These are phyloP conservation scores for Limtongozyma cylindracea DNA, from an alignment of 805 yeast genomes.

Conservation along the genomic window DNA sequence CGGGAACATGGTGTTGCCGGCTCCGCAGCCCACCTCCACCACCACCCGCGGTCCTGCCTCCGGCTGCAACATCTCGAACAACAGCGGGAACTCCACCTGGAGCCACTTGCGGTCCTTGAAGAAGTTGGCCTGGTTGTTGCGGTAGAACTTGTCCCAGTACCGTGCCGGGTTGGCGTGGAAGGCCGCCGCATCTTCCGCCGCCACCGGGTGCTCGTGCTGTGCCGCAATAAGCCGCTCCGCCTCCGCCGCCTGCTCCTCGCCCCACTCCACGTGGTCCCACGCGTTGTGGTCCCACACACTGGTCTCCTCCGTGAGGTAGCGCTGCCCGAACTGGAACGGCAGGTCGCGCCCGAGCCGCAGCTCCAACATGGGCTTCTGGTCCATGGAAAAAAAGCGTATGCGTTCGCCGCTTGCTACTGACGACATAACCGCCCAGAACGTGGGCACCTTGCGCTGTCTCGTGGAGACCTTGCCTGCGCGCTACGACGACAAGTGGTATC, in stretches of 20 bases:
- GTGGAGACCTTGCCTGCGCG: slow-evolving; percentile 23
- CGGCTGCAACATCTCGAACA: slow-evolving; percentile 60
- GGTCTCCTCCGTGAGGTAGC: slow-evolving; percentile 42
- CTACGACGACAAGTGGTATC: slow-evolving; percentile 26
- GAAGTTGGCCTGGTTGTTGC: slow-evolving; percentile 76
- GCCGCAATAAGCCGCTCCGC: slow-evolving; percentile 52
- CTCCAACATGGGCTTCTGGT: slow-evolving; percentile 15
- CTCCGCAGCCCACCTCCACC: slow-evolving; percentile 98
- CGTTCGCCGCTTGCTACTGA: slow-evolving; percentile 18
- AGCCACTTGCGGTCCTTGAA: slow-evolving; percentile 95
- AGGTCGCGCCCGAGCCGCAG: slow-evolving; percentile 59
- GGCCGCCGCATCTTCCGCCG: slow-evolving; percentile 55
- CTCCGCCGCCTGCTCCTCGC: slow-evolving; percentile 56
- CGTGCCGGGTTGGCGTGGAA: slow-evolving; percentile 75
- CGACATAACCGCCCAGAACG: slow-evolving; percentile 31
- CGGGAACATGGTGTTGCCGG: slow-evolving; percentile 92
- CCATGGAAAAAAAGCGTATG: no score
- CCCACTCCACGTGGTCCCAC: slow-evolving; percentile 97
- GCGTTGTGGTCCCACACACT: slow-evolving; percentile 89
- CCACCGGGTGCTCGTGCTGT: slow-evolving; percentile 69
- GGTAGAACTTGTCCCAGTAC: slow-evolving; percentile 88
- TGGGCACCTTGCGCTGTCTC: slow-evolving; percentile 31
- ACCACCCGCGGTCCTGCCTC: no score
- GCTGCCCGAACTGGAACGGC: slow-evolving; percentile 84
- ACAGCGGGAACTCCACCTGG: slow-evolving; percentile 73